Evolutionary conservation across 495 filamentous ascomycete genomes (phyloP).

Genomic region (Jackrogersella minutella): DNA sequence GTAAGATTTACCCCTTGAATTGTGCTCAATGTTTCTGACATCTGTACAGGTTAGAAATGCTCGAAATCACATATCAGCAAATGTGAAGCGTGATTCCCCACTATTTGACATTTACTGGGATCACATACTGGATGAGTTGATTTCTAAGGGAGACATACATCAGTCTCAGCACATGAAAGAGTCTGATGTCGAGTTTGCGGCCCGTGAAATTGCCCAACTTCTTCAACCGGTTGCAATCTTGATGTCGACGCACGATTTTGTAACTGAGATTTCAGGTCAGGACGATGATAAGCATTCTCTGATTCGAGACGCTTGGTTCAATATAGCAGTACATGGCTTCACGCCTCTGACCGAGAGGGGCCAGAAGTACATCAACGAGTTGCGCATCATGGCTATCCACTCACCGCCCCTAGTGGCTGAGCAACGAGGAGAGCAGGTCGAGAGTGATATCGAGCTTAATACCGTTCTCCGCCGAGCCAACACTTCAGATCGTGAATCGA

Average conservation of each 20-base stretch:
- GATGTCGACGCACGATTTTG: constrained; percentile 64
- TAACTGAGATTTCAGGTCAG: constrained; percentile 48
- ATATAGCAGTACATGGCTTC: constrained; percentile 93
- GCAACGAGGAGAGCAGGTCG: constrained; percentile 82
- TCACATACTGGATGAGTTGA: constrained; percentile 84
- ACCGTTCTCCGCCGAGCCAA: constrained; percentile 85
- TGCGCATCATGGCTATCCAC: constrained; percentile 82
- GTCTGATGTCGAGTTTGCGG: constrained; percentile 77
- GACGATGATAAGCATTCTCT: constrained; percentile 72
- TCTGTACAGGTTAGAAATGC: constrained; percentile 69
- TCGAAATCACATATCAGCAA: constrained; percentile 77
- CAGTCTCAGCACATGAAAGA: constrained; percentile 67
- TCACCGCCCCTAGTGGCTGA: constrained; percentile 86
- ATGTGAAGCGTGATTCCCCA: constrained; percentile 69
- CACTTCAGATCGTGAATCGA: constrained; percentile 74
- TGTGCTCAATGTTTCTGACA: constrained; percentile 25
- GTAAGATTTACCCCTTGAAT: constrained; percentile 59
- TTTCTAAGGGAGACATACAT: constrained; percentile 84
- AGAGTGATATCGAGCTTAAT: constrained; percentile 96
- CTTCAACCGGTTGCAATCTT: constrained; percentile 81
- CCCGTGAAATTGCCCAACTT: constrained; percentile 83
- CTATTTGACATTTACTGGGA: constrained; percentile 80
- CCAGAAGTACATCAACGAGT: constrained; percentile 71
- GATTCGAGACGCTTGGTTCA: constrained; percentile 95
- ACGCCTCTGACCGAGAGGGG: constrained; percentile 72